Conservation (phyloP, 495 filamentous ascomycete species). For the Penicillium subrubescens region DNA sequence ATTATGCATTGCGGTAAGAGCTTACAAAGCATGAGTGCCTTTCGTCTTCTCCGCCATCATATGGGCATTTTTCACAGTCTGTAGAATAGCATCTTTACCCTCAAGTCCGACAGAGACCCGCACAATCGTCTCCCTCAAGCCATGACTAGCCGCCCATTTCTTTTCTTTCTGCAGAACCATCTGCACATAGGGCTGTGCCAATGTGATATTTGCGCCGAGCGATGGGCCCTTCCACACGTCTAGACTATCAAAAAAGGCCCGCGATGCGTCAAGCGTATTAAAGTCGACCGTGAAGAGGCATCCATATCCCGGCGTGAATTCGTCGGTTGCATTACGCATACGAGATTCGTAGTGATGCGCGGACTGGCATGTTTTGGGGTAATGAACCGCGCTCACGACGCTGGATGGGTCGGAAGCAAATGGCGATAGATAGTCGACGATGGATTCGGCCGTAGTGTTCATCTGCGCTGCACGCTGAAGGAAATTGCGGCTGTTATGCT, state of each 20-base stretch:
- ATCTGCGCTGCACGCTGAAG: constrained; percentile 10
- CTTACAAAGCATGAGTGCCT: neutral
- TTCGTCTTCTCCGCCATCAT: constrained; percentile 8
- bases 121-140: constrained; percentile 24
- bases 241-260: constrained; percentile 23
- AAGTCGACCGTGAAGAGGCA: constrained; percentile 45
- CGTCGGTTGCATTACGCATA: constrained; percentile 30
- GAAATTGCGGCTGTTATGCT: constrained; percentile 27
- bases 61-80: constrained; percentile 2
- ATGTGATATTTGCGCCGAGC: constrained; percentile 24
- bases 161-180: constrained; percentile 21
- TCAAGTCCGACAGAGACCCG: constrained; percentile 28
- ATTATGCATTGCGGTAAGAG: neutral
- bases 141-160: constrained; percentile 23
- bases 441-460: constrained; percentile 20
- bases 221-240: constrained; percentile 24
- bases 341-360: constrained; percentile 32
- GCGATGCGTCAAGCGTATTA: constrained; percentile 20
- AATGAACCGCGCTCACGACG: constrained; percentile 37
- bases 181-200: constrained; percentile 27
- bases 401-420: constrained; percentile 14
- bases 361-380: constrained; percentile 33
- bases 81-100: neutral
- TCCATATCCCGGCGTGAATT: constrained; percentile 37
- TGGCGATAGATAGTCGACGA: constrained; percentile 38